Base-by-base conservation (phyloP, 2,329 filamentous ascomycete species). In the Amauroascus verrucosus region DNA sequence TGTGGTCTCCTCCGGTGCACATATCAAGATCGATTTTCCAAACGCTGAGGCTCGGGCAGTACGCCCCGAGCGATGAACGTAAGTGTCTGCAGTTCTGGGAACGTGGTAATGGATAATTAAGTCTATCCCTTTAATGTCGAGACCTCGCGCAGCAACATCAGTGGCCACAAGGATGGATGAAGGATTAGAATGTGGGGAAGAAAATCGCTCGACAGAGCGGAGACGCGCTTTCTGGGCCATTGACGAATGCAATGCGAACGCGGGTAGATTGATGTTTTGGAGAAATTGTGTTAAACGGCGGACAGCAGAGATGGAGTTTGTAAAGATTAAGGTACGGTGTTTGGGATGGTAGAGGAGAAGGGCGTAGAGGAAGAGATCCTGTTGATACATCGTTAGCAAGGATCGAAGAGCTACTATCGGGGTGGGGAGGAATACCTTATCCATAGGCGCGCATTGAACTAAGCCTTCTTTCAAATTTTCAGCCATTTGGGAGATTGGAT, bases 191-290 rank as follows among this genome's bases (percentile, higher is more conserved):
- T 71, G 67, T 0, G 81, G 74, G 2, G 79, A 79, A 1, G 85
- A 84, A 71, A 98, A 97, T 38, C 86, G 85, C 66, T 98, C 93
- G 1, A 98, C 80, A 1, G 88, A 91, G 37, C 91, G 83, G n/a
- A 96, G 77, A 43, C 93, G 88, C 2, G 93, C 90, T 69, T 97
- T 97, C 70, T 98, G 93, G 0, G 83, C 78, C 93, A 98, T 97
- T 59, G 89, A 86, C 0, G 89, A 96, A 70, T 98, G 93, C 0
- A 98, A 75, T 0, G 86, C 82, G 9, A 88, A 75, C 0, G 84
- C 85, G 1, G 84, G 82, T 7, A 96, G 76, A 57, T 84, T 80
- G 48, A 98, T 81, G 59, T 87, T 88, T 61, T 91, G 82, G 1
- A 98, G 78, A 64, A 96, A 80, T 0, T 91, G 88, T 0, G 85